Percentiles rank a stretch among this genome's conserved stretches.
Evolutionary conservation across 2,329 filamentous ascomycete species (phyloP).

Genomic region (Aspergillus chevalieri): DNA sequence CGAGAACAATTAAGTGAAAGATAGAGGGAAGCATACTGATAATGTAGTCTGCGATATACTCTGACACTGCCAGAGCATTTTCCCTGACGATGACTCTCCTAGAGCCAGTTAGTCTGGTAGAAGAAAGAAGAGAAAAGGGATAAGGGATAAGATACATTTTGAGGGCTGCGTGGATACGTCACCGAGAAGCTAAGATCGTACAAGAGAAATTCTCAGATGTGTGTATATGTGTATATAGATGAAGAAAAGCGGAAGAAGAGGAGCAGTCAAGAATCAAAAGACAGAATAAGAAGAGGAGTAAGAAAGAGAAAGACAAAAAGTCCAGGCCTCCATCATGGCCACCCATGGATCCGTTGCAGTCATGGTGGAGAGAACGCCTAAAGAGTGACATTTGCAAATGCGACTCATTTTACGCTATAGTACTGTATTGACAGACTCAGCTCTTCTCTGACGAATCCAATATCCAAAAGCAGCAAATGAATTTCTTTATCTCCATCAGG

Average conservation of each 20-base stretch:
- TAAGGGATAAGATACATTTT: constrained; percentile 19
- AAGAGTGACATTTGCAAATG: neutral
- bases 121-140: neutral
- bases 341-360: constrained; percentile 1
- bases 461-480: too few relatives aligned
- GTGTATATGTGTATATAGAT: constrained; percentile 1
- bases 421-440: too few relatives aligned
- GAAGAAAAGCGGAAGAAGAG: constrained; percentile 1
- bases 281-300: neutral
- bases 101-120: constrained; percentile 8
- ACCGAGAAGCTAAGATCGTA: constrained; percentile 7
- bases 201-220: too few relatives aligned
- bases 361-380: neutral
- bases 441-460: too few relatives aligned
- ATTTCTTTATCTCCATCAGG: too few relatives aligned
- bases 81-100: constrained; percentile 84
- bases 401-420: neutral
- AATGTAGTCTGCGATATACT: constrained; percentile 76
- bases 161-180: constrained; percentile 18
- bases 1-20: too few relatives aligned
- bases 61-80: constrained; percentile 60
- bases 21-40: constrained; percentile 48
- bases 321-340: neutral
- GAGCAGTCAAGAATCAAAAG: neutral
- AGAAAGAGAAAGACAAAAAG: neutral